Evolutionary conservation across 1,284 basidiomycete species (phyloP), one percentile per base, ranked within the genome.

Genomic region (Ustilago hordei): DNA sequence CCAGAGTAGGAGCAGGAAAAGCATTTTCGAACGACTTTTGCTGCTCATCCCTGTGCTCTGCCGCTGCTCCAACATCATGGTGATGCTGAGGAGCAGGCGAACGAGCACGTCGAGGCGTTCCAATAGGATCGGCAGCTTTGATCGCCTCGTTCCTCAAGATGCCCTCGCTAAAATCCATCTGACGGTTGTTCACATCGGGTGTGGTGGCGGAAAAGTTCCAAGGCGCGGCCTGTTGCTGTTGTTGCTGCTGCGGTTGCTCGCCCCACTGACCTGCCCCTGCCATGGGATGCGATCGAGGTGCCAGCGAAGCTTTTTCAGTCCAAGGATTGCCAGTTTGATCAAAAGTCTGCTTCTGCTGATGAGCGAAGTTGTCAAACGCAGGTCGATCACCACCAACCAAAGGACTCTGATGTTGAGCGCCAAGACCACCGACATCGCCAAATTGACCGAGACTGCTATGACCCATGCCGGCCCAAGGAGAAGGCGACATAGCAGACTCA

Each of bases 81-180:
- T 71, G 74, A 28, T 55, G 64, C 35, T 71, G 74, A 28, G 69
- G 72, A 17, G 69, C 73, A 35, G 77, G 77, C 8, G 77, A 79
- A 17, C 60, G 66, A 19, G 73, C 69, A 19, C 77, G 55, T 45
- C 77, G 58, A 38, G 74, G 77, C n/a, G 77, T 79, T 35, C 77
- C 77, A 34, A 79, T 79, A 3, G 77, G 77, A 19, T 69, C 74
- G 19, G 66, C 69, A 13, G 63, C 55, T 43, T 72, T 77, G 63
- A 61, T 54, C 17, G 63, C 58, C 34, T 78, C 75, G 55, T 65
- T 70, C 47, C 75, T 66, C 31, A 67, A 23, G 23, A 63, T 35
- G 28, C 43, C 66, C 35, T 78, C 75, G 66, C 43, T 65, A 19
- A 74, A 70, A 36, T 78, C 70, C 43, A 70, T 54, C 56, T 78